Percentiles rank a stretch among this genome's conserved stretches.
phyloP scores from a whole-genome alignment of 176 grass and related monocot species.

The Aechmea fasciata region DNA sequence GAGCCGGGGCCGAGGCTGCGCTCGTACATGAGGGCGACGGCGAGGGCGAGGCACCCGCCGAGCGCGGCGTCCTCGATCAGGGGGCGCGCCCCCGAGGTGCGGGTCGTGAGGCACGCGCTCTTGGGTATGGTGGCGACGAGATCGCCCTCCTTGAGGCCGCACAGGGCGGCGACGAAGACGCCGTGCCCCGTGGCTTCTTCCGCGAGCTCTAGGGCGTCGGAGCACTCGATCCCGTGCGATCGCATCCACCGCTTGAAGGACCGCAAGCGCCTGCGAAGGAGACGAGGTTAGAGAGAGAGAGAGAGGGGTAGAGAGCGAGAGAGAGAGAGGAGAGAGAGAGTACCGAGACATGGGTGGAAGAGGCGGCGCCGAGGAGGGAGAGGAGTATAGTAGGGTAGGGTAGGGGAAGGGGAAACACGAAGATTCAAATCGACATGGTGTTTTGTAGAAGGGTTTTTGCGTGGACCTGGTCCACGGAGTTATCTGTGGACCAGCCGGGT shows the following conservation, averaged over 20 bases:
- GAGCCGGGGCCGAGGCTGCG: constrained; percentile 36
- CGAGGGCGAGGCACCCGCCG: constrained; percentile 44
- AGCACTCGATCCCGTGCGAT: constrained; percentile 57
- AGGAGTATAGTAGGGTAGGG: background rate
- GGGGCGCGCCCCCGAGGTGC: constrained; percentile 36
- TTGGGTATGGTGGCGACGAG: constrained; percentile 75
- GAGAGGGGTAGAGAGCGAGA: background rate
- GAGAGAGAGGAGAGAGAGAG: background rate
- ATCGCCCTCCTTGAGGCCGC: constrained; percentile 51
- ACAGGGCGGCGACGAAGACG: constrained; percentile 45
- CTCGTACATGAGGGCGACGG: constrained; percentile 81
- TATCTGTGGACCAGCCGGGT: no score
- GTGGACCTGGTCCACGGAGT: background rate
- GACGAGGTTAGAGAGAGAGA: background rate
- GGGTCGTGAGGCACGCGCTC: constrained; percentile 57
- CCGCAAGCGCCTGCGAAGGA: constrained; percentile 38
- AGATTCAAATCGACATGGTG: background rate
- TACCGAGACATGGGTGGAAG: background rate
- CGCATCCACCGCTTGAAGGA: constrained; percentile 80
- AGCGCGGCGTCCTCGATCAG: constrained; percentile 52
- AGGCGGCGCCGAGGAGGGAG: constrained; percentile 10
- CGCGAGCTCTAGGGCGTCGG: constrained; percentile 62
- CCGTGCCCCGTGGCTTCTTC: constrained; percentile 21
- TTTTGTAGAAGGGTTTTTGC: background rate
- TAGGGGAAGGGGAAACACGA: background rate